Conservation (phyloP, 2,329 filamentous ascomycete species). For the Cordyceps pruinosa region DNA sequence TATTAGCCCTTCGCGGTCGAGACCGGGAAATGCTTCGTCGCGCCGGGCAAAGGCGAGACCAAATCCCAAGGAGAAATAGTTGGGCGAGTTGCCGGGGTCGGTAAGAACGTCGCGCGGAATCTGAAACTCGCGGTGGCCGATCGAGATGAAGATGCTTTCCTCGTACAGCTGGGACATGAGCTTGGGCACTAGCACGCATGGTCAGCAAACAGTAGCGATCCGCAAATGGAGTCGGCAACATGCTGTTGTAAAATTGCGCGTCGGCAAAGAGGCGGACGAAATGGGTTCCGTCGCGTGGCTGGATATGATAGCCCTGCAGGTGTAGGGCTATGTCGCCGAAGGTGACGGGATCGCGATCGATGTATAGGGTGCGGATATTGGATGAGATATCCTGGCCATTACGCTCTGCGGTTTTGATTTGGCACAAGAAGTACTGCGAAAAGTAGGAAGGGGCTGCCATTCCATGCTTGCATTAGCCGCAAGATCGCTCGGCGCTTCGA, state of each 20-base stretch:
- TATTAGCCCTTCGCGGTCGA: constrained; percentile 70
- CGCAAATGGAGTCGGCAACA: constrained; percentile 21
- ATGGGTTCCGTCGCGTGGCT: constrained; percentile 72
- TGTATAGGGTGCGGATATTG: constrained; percentile 75
- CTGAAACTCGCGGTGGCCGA: constrained; percentile 80
- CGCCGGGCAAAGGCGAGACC: constrained; percentile 78
- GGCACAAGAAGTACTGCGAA: constrained; percentile 85
- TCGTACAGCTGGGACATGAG: constrained; percentile 87
- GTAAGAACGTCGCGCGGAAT: constrained; percentile 85
- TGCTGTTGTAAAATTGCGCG: constrained; percentile 87
- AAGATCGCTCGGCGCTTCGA: not conserved
- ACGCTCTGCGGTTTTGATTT: constrained; percentile 59
- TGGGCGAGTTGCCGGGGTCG: constrained; percentile 81
- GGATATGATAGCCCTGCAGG: constrained; percentile 85
- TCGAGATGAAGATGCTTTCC: constrained; percentile 85
- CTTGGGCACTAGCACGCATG: constrained; percentile 58
- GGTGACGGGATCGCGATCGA: constrained; percentile 84
- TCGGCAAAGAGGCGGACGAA: constrained; percentile 92
- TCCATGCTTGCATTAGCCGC: not conserved
- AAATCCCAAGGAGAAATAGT: constrained; percentile 91
- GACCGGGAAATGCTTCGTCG: constrained; percentile 75
- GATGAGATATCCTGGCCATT: constrained; percentile 44
- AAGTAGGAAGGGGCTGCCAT: constrained; percentile 87
- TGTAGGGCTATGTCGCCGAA: constrained; percentile 87
- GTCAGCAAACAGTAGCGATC: not conserved